Evolutionary conservation across 768 basidiomycete genomes (phyloP), one percentile per base, ranked within the genome.

Genomic region (Pisolithus orientalis): DNA sequence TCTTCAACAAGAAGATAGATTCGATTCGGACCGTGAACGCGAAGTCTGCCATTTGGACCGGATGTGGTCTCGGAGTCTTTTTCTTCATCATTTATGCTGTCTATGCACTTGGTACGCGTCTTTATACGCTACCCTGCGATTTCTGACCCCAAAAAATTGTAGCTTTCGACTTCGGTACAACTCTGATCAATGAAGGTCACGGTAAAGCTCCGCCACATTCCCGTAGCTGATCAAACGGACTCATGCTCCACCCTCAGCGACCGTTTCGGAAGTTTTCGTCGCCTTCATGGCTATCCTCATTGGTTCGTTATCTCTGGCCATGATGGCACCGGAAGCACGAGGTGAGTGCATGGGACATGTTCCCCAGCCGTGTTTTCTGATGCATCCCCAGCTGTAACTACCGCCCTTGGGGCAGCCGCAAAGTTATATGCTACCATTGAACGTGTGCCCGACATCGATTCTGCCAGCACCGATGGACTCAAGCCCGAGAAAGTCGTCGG

Each of bases 131-230:
- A n/a, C 42, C n/a, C 3, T 44, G 10, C 44, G 7, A 11, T 48
- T 6, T 2, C 42, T 48, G 31, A 10, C 60, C 34, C 43, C 46
- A 47, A 38, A 3, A 43, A 32, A 51, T 52, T 44, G 59, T 37
- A 85, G 92, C 94, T 5, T 97, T 96, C 67, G 78, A 77, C 61
- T 96, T 88, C 58, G 94, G 94, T 54, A 90, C 90, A 5, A 93
- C 90, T 1, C 81, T 98, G 58, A 84, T 93, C 60, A 76, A 85
- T 47, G 57, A 74, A 9, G 73, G 74, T 11, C 67, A 81, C 42
- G 81, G 84, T 80, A 59, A 34, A 60, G 74, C 53, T 21, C 1
- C 16, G 39, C 16, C 29, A 4, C 13, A 6, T 21, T 24, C 27
- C 40, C 46, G 31, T 10, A 38, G 39, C 3, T 8, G n/a, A 4